Evolutionary conservation across 306 rosid genomes (phyloP).

Genomic region (Lotus japonicus): DNA sequence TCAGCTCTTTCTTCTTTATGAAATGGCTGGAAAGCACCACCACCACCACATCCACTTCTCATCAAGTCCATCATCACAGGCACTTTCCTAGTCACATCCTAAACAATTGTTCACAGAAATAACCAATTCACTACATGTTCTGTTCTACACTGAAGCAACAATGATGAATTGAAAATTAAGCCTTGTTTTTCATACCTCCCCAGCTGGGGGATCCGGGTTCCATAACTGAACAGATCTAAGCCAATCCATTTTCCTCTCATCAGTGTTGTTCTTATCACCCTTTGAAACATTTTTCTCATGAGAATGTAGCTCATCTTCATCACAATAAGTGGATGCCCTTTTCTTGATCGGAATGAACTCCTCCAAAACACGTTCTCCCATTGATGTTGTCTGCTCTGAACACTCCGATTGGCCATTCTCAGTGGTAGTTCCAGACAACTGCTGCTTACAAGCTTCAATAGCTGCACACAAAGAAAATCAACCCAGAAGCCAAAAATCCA

Average conservation of each 20-base stretch:
- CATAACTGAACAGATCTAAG: slow-evolving; percentile 90
- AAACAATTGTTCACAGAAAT: slow-evolving; percentile 15
- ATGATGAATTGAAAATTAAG: background rate
- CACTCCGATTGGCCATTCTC: slow-evolving; percentile 83
- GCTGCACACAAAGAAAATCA: slow-evolving; percentile 31
- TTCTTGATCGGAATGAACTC: slow-evolving; percentile 75
- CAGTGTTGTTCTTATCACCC: slow-evolving; percentile 19
- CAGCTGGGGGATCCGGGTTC: slow-evolving; percentile 56
- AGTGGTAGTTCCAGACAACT: slow-evolving; percentile 44
- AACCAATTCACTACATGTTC: background rate
- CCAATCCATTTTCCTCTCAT: slow-evolving; percentile 68
- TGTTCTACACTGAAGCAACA: background rate
- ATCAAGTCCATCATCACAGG: slow-evolving; percentile 48
- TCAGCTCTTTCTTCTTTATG: slow-evolving; percentile 47
- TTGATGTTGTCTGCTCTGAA: slow-evolving; percentile 73
- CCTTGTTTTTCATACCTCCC: slow-evolving; percentile 40
- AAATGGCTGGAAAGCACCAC: slow-evolving; percentile 86
- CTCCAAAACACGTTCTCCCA: slow-evolving; percentile 59
- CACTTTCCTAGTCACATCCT: slow-evolving; percentile 51
- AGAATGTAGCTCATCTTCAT: slow-evolving; percentile 37
- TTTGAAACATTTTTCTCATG: slow-evolving; percentile 8
- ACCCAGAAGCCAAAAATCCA: background rate
- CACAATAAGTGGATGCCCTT: slow-evolving; percentile 36
- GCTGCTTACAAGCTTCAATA: slow-evolving; percentile 64
- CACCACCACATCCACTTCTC: slow-evolving; percentile 49